phyloP scores from a whole-genome alignment of 495 filamentous ascomycete species.

The Filosporella fistucella region DNA sequence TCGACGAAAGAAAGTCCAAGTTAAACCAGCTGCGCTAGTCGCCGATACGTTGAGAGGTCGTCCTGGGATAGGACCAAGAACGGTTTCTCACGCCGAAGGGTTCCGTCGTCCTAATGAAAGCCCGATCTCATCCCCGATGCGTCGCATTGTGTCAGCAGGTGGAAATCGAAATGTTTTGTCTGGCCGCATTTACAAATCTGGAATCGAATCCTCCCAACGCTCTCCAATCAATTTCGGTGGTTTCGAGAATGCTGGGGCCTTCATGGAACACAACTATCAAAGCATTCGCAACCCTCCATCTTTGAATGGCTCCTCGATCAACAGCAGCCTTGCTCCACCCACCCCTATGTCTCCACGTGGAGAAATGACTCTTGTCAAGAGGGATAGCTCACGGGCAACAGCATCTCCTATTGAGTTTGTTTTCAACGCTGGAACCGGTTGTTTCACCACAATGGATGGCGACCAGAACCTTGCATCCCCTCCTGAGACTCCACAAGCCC shows the following conservation, averaged over 20 bases:
- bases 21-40: constrained; percentile 20
- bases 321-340: constrained; percentile 25
- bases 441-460: constrained; percentile 21
- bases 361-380: constrained; percentile 19
- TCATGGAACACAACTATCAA: constrained; percentile 22
- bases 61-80: constrained; percentile 21
- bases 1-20: constrained; percentile 22
- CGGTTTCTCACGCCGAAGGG: constrained; percentile 22
- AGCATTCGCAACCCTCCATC: constrained; percentile 18
- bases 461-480: constrained; percentile 24
- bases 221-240: constrained; percentile 22
- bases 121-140: constrained; percentile 25
- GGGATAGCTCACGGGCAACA: constrained; percentile 15
- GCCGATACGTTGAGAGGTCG: constrained; percentile 16
- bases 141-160: constrained; percentile 26
- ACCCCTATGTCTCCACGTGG: constrained; percentile 25
- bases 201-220: constrained; percentile 20
- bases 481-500: constrained; percentile 25
- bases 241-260: constrained; percentile 15
- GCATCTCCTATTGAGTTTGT: constrained; percentile 24
- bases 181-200: constrained; percentile 21
- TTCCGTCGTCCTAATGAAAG: constrained; percentile 20
- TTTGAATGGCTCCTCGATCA: constrained; percentile 15
- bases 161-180: constrained; percentile 20
- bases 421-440: constrained; percentile 16